phyloP scores from a whole-genome alignment of 352 stramenopile genomes.

The Phytopythium cucurbitacearum region DNA sequence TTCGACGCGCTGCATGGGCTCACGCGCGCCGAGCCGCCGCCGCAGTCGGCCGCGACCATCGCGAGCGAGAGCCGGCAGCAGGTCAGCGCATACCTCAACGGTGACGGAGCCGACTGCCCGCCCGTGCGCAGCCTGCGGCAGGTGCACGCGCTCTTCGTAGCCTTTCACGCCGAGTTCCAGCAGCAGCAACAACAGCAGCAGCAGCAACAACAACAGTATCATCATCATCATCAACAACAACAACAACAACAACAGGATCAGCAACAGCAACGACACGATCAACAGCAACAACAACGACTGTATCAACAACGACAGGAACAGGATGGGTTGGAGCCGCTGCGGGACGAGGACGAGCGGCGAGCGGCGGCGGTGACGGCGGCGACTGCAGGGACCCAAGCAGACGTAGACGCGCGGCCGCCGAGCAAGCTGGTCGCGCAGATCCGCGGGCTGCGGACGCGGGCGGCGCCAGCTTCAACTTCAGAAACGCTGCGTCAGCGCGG shows the following conservation, averaged over 20 bases:
- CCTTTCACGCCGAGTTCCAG: conserved; percentile 39
- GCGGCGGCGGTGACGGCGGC: too few species aligned
- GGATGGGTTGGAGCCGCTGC: too few species aligned
- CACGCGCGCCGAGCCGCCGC: conserved; percentile 27
- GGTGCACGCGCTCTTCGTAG: conserved; percentile 33
- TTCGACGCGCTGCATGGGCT: conserved; percentile 55
- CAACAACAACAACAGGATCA: neutral
- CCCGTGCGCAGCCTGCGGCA: conserved; percentile 45
- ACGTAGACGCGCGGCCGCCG: neutral
- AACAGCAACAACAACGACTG: too few species aligned
- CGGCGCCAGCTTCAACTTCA: too few species aligned
- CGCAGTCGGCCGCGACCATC: conserved; percentile 12
- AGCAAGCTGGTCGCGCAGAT: conserved; percentile 58
- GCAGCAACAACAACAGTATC: conserved; percentile 4
- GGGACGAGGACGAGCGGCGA: too few species aligned
- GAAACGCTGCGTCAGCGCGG: too few species aligned
- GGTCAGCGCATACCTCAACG: conserved; percentile 22
- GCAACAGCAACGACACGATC: conserved; percentile 2
- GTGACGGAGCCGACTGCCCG: conserved; percentile 15
- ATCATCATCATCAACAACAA: conserved; percentile 1
- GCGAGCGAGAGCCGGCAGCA: conserved; percentile 21
- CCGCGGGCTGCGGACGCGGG: conserved; percentile 8
- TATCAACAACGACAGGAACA: too few species aligned
- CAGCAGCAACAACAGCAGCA: conserved; percentile 7
- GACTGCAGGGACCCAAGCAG: too few species aligned